phyloP scores from a whole-genome alignment of 306 rosid species.

The Cyamopsis tetragonoloba region DNA sequence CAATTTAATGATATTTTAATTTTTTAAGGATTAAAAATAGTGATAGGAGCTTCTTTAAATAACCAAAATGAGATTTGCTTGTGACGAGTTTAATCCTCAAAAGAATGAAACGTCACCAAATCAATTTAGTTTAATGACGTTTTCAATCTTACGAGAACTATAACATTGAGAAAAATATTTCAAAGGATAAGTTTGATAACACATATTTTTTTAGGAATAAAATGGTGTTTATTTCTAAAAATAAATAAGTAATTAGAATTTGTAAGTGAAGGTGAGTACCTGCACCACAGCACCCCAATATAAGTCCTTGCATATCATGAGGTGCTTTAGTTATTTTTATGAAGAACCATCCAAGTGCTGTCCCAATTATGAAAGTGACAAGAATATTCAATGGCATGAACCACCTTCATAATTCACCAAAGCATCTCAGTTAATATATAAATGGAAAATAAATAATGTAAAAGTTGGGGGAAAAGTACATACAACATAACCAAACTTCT shows the following conservation, averaged over 20 bases:
- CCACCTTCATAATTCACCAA: slow-evolving; percentile 27
- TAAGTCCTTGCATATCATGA: slow-evolving; percentile 26
- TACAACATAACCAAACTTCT: slow-evolving; percentile 10
- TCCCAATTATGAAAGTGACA: slow-evolving; percentile 20
- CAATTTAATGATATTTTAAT: too few relatives aligned
- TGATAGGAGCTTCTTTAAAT: too few relatives aligned
- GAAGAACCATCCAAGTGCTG: slow-evolving; percentile 30
- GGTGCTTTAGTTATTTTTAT: slow-evolving; percentile 25
- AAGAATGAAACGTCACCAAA: too few relatives aligned
- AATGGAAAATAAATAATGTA: neutral
- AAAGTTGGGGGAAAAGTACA: neutral
- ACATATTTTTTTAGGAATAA: too few relatives aligned
- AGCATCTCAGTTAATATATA: neutral
- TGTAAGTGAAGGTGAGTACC: slow-evolving; percentile 16
- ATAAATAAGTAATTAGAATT: neutral
- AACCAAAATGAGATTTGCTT: too few relatives aligned
- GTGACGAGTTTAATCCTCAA: too few relatives aligned
- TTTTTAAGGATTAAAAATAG: too few relatives aligned
- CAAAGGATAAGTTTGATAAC: too few relatives aligned
- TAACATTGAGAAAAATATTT: too few relatives aligned
- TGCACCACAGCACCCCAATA: slow-evolving; percentile 38
- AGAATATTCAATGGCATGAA: slow-evolving; percentile 39
- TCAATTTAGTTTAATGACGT: too few relatives aligned
- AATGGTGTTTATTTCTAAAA: too few relatives aligned
- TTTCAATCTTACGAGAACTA: too few relatives aligned